These are phyloP conservation scores for Aspergillus chevalieri DNA, from an alignment of 2,329 filamentous ascomycete genomes.

Conservation along the genomic window DNA sequence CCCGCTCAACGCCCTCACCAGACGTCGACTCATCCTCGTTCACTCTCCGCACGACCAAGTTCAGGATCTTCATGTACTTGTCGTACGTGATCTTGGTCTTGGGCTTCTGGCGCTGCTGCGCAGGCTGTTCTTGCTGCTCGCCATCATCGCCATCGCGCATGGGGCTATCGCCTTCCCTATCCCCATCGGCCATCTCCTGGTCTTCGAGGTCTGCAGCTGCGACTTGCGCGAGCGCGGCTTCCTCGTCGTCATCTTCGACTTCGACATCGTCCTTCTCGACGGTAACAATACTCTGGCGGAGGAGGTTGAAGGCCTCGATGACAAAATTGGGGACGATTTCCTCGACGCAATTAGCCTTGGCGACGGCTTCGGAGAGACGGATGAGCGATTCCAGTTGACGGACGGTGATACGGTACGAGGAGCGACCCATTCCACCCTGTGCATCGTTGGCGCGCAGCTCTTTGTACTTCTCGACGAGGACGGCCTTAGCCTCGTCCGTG, in stretches of 20 bases:
- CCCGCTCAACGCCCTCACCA: constrained; percentile 78
- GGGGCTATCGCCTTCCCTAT: constrained; percentile 46
- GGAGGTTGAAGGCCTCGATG: constrained; percentile 81
- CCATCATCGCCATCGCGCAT: constrained; percentile 50
- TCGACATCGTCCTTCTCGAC: constrained; percentile 98
- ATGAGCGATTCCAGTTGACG: constrained; percentile 95
- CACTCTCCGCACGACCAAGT: constrained; percentile 73
- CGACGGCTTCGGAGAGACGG: constrained; percentile 92
- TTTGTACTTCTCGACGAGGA: constrained; percentile 90
- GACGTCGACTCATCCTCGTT: constrained; percentile 70
- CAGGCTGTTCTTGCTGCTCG: constrained; percentile 36
- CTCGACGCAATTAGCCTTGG: constrained; percentile 92
- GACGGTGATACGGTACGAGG: constrained; percentile 96
- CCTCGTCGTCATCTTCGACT: constrained; percentile 73
- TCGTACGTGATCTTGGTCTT: constrained; percentile 93
- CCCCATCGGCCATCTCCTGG: constrained; percentile 45
- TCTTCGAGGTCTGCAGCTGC: constrained; percentile 39
- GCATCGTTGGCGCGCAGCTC: constrained; percentile 89
- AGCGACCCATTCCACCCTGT: constrained; percentile 86
- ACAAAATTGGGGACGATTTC: constrained; percentile 83
- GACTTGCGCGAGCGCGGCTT: constrained; percentile 43
- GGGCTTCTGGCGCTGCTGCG: constrained; percentile 36
- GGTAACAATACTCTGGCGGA: constrained; percentile 91
- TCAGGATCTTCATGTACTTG: constrained; percentile 87
- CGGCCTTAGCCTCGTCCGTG: constrained; percentile 74